A percentile compares a stretch with the other conserved stretches of the same genome.
These are phyloP conservation scores for Hymenoscyphus fructigenus DNA, from an alignment of 2,329 filamentous ascomycete genomes.

Conservation along the genomic window DNA sequence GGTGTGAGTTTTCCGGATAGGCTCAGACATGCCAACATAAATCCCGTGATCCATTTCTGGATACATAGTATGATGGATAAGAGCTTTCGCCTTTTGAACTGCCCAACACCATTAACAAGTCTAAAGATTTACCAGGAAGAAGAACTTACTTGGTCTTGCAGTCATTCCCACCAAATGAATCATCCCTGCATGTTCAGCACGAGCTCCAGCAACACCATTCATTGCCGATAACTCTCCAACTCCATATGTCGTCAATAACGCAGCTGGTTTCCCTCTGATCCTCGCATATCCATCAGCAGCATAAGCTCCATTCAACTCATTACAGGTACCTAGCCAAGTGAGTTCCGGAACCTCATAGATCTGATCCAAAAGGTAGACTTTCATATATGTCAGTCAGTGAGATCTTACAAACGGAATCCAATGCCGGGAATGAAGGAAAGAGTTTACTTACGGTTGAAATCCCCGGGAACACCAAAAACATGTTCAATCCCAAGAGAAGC, in stretches of 20 bases:
- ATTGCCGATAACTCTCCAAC: slow-evolving; percentile 56
- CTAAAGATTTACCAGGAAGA: background rate
- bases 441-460: slow-evolving; percentile 32
- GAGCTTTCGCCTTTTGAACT: slow-evolving; percentile 43
- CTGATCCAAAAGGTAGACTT: slow-evolving; percentile 55
- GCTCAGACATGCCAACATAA: slow-evolving; percentile 49
- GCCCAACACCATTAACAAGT: slow-evolving; percentile 6
- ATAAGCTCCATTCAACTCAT: slow-evolving; percentile 43
- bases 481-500: slow-evolving; percentile 32
- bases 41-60: slow-evolving; percentile 55
- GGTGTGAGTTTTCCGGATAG: slow-evolving; percentile 35
- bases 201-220: slow-evolving; percentile 59
- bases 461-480: slow-evolving; percentile 35
- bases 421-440: background rate
- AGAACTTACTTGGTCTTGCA: slow-evolving; percentile 22
- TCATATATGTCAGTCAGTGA: slow-evolving; percentile 43
- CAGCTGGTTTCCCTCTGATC: slow-evolving; percentile 46
- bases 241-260: slow-evolving; percentile 50
- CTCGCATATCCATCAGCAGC: slow-evolving; percentile 53
- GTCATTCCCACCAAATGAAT: slow-evolving; percentile 55
- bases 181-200: slow-evolving; percentile 54
- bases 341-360: slow-evolving; percentile 48
- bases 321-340: slow-evolving; percentile 39
- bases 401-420: background rate
- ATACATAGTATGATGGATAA: slow-evolving; percentile 56